Percentiles rank a stretch among this genome's conserved stretches.
Conservation (phyloP, 2,329 filamentous ascomycete genomes). For the Trichothecium sympodiale region DNA sequence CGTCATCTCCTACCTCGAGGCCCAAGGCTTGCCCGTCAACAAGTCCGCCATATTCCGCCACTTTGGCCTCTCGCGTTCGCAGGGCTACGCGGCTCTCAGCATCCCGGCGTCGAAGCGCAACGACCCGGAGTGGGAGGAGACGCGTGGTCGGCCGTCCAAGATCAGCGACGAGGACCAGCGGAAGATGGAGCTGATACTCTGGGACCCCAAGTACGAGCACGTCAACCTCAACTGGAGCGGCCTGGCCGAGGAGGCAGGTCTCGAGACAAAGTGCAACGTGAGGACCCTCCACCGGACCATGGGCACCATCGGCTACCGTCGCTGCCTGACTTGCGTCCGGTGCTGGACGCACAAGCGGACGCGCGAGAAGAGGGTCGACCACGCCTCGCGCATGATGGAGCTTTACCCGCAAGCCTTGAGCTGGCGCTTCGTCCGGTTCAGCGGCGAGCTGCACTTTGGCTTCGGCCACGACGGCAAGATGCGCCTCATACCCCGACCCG, state of each 20-base stretch:
- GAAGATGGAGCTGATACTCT: conserved; percentile 25
- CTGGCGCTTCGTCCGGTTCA: conserved; percentile 23
- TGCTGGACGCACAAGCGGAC: conserved; percentile 18
- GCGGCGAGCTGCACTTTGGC: conserved; percentile 25
- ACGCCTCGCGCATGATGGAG: conserved; percentile 21
- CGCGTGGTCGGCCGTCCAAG: conserved; percentile 22
- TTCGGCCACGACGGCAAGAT: conserved; percentile 25
- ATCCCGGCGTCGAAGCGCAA: conserved; percentile 20
- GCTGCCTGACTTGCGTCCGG: conserved; percentile 20
- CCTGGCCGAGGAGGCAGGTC: conserved; percentile 20
- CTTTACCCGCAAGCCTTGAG: conserved; percentile 17
- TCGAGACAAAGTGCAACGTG: conserved; percentile 20
- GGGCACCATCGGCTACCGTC: conserved; percentile 23
- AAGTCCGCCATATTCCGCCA: conserved; percentile 28
- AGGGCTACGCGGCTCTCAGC: conserved; percentile 25
- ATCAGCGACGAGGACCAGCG: conserved; percentile 21
- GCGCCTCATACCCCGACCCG: conserved; percentile 20
- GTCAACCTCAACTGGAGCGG: conserved; percentile 21
- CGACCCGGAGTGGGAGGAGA: conserved; percentile 27
- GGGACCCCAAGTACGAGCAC: conserved; percentile 21
- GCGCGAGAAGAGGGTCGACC: conserved; percentile 21
- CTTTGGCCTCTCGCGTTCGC: conserved; percentile 25
- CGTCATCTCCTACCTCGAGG: conserved; percentile 27
- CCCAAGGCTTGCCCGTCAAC: conserved; percentile 25
- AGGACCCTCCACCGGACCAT: conserved; percentile 24